Evolutionary conservation across 1,284 basidiomycete genomes (phyloP), one percentile per base, ranked within the genome.

Genomic region (Apiotrichum mycotoxinovorans): DNA sequence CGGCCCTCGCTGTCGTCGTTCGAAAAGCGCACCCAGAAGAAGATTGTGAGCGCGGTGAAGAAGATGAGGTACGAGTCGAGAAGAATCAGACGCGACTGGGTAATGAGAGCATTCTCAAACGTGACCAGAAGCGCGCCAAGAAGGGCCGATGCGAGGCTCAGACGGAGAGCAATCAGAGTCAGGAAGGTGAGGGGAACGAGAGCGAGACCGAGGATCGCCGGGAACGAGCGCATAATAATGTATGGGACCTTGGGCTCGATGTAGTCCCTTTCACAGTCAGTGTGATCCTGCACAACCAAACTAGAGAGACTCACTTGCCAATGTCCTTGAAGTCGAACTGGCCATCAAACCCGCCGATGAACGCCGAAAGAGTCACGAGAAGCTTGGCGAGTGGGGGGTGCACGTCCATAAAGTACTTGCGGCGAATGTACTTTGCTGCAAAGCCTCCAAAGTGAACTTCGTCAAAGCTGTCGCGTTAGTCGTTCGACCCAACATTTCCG

Each of bases 371-470:
- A 0, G 95, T 95, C 68, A 98, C 93, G 57, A 98, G 81, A 23
- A 99, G 83, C 73, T 98, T 98, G 33, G 94, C 95, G 8, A 99
- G 81, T 2, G 96, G 96, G 0, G 96, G 95, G 73, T 99, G 95
- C 1, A 99, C 95, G 71, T 99, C 96, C 76, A 99, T 83, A 79
- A 95, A 96, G 80, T 95, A 96, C 71, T 91, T 88, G 70, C 91
- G 88, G 74, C 94, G 92, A 73, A 98, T 77, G 63, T 83, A 83
- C 71, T 91, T 92, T 53, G 85, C 83, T 2, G 93, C 89, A 72
- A 96, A 95, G 73, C 94, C 94, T 60, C 93, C 93, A 76, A 97
- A 96, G 75, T 96, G 93, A 0, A 96, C 93, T 76, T 97, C 93
- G 70, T 97, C 93, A 73, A 97, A 97, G 20, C 92, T 95, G 68